Conservation (phyloP, 2,329 filamentous ascomycete species). For the Fusarium paranaense region DNA sequence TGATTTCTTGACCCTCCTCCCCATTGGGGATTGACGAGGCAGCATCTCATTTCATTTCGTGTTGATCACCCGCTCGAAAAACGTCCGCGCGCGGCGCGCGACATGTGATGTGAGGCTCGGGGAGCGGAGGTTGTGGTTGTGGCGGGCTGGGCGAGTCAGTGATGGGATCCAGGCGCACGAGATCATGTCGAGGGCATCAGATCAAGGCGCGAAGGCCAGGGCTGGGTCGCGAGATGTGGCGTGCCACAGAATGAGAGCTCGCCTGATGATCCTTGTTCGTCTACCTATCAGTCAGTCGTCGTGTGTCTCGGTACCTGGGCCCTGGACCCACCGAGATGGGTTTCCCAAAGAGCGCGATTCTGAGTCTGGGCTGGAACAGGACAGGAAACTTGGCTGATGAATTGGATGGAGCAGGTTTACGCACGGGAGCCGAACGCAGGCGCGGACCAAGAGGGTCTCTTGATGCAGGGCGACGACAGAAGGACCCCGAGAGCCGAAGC, state of each 20-base stretch:
- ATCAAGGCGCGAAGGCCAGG: conserved; percentile 38
- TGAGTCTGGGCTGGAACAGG: conserved; percentile 8
- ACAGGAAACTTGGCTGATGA: conserved; percentile 3
- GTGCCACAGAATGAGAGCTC: conserved; percentile 42
- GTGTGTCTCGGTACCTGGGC: conserved; percentile 34
- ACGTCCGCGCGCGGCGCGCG: not conserved
- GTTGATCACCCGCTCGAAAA: conserved; percentile 7
- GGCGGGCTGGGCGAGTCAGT: conserved; percentile 31
- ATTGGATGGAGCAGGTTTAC: not conserved
- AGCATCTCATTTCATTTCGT: conserved; percentile 18
- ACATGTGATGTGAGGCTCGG: conserved; percentile 41
- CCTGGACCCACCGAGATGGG: conserved; percentile 27
- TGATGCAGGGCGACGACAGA: not conserved
- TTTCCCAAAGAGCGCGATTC: conserved; percentile 22
- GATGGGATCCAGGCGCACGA: conserved; percentile 33
- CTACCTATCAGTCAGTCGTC: conserved; percentile 43
- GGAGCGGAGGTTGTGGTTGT: conserved; percentile 14
- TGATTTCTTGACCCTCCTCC: conserved; percentile 40
- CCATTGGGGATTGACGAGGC: conserved; percentile 18
- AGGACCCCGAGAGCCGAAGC: conserved; percentile 28
- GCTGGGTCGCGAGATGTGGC: conserved; percentile 44
- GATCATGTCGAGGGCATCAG: conserved; percentile 41
- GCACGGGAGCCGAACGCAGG: conserved; percentile 8
- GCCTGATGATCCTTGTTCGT: conserved; percentile 43
- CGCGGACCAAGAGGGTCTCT: not conserved